Conservation (phyloP, 352 stramenopile species). For the Phytopythium vexans region DNA sequence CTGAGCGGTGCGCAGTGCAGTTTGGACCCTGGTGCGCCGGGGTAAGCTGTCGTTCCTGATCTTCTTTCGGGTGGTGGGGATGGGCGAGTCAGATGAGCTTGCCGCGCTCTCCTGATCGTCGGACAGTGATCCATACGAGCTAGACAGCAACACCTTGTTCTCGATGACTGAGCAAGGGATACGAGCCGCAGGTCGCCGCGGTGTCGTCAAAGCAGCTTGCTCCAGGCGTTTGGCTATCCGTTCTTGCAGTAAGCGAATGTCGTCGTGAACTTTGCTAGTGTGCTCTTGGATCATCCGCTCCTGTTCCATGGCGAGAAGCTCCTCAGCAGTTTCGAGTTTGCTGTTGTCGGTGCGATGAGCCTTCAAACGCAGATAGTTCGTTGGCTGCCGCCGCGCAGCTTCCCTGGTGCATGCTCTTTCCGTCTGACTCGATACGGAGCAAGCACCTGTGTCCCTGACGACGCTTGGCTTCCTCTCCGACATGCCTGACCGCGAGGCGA, state of each 20-base stretch:
- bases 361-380: no score
- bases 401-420: no score
- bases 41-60: no score
- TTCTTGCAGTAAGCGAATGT: slow-evolving; percentile 67
- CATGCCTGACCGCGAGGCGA: no score
- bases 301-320: slow-evolving; percentile 5
- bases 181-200: neutral
- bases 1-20: no score
- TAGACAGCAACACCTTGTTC: slow-evolving; percentile 5
- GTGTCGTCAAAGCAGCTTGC: slow-evolving; percentile 16
- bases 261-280: slow-evolving; percentile 65
- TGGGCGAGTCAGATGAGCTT: neutral
- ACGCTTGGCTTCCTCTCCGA: no score
- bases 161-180: neutral
- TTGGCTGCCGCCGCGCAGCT: no score
- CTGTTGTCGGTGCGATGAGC: neutral
- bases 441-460: no score
- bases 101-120: slow-evolving; percentile 13
- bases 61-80: no score
- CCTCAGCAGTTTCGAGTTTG: neutral
- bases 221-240: slow-evolving; percentile 59
- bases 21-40: no score
- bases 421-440: no score
- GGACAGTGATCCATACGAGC: slow-evolving; percentile 30
- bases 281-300: slow-evolving; percentile 53